These are phyloP conservation scores for Colletotrichum phormii DNA, from an alignment of 2,329 filamentous ascomycete genomes.

Conservation along the genomic window DNA sequence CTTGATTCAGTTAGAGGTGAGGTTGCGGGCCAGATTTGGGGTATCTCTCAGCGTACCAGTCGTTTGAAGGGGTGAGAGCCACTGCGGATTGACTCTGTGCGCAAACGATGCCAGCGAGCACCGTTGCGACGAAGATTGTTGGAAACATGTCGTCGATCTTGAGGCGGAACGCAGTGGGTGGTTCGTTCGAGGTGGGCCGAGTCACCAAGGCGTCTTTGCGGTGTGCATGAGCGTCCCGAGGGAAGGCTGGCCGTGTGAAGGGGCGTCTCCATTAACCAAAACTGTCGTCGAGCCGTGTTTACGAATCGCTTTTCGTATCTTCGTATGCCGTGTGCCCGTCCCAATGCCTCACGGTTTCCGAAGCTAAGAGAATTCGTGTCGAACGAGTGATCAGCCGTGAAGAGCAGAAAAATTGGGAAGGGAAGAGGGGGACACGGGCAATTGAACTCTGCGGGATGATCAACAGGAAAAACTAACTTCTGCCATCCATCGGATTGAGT, in stretches of 20 bases:
- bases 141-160: slow-evolving; percentile 29
- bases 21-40: not conserved
- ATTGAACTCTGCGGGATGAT: slow-evolving; percentile 24
- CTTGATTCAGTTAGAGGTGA: slow-evolving; percentile 48
- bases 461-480: slow-evolving; percentile 28
- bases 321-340: not conserved
- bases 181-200: slow-evolving; percentile 32
- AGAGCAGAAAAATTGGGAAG: not conserved
- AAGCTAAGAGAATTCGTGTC: not conserved
- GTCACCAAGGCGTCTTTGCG: slow-evolving; percentile 31
- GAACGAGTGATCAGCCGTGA: slow-evolving; percentile 15
- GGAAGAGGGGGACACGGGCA: slow-evolving; percentile 11
- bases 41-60: slow-evolving; percentile 26
- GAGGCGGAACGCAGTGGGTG: slow-evolving; percentile 1
- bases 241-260: slow-evolving; percentile 17
- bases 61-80: slow-evolving; percentile 31
- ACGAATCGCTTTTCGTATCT: not conserved
- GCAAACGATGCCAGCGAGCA: slow-evolving; percentile 26
- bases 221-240: slow-evolving; percentile 29
- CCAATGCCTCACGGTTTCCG: not conserved
- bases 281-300: slow-evolving; percentile 12
- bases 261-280: slow-evolving; percentile 26
- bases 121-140: slow-evolving; percentile 21
- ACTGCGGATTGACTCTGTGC: slow-evolving; percentile 35
- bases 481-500: slow-evolving; percentile 28